Conservation (phyloP, 1,139 yeast species). For the Debaryomycetaceae sp. region DNA sequence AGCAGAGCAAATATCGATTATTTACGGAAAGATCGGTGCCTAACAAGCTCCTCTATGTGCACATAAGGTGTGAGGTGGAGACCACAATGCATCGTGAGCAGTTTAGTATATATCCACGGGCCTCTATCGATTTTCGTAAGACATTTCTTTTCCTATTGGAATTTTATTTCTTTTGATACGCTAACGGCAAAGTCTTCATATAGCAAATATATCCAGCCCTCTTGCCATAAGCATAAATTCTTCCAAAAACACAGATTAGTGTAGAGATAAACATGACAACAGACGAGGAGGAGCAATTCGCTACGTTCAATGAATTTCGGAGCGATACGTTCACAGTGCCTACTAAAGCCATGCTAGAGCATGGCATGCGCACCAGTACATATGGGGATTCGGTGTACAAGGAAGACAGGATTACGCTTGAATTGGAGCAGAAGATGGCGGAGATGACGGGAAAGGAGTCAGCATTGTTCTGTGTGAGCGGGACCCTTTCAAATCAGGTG, state of each 20-base stretch:
- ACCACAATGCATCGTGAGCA: background rate
- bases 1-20: background rate
- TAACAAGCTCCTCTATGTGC: background rate
- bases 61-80: background rate
- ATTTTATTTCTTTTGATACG: background rate
- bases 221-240: too few relatives aligned
- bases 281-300: conserved; percentile 15
- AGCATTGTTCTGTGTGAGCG: conserved; percentile 81
- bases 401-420: conserved; percentile 71
- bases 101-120: background rate
- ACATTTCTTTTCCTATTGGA: background rate
- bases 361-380: conserved; percentile 42
- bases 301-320: conserved; percentile 58
- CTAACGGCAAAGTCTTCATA: background rate
- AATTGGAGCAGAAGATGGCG: conserved; percentile 64
- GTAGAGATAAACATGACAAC: conserved; percentile 16
- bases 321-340: conserved; percentile 96
- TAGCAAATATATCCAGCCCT: background rate
- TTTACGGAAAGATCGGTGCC: background rate
- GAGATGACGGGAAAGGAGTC: conserved; percentile 77
- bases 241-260: too few relatives aligned
- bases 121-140: background rate
- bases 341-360: conserved; percentile 60
- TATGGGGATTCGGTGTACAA: conserved; percentile 86
- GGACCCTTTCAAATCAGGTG: conserved; percentile 88